Evolutionary conservation across 768 basidiomycete genomes (phyloP), one percentile per base, ranked within the genome.

Genomic region (Lyophyllum semitale): DNA sequence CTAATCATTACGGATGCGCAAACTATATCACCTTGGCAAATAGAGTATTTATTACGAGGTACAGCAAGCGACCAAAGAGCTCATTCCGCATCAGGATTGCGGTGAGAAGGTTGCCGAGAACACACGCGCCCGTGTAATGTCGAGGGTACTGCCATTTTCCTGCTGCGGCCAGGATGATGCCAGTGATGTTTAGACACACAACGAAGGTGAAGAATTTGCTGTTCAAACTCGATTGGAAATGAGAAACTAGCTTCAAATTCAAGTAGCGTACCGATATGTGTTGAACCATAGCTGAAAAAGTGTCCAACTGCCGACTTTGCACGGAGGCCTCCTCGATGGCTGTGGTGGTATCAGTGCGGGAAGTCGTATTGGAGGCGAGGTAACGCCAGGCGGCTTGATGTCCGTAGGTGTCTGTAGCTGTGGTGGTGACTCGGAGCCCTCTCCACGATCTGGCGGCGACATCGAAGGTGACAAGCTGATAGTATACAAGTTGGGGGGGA

Each of bases 1-100:
- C n/a, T n/a, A n/a, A n/a, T n/a, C n/a, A n/a, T n/a, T n/a, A n/a
- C n/a, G n/a, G n/a, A n/a, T n/a, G n/a, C n/a, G n/a, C n/a, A n/a
- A n/a, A n/a, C n/a, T n/a, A n/a, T n/a, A n/a, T n/a, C n/a, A n/a
- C n/a, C n/a, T 91, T 92, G 17, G 88, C 87, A 58, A 93, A 91
- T 27, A 80, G 69, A 0, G 83, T 88, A 66, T 90, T 93, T 58
- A 89, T 82, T 20, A 85, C 62, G 43, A 85, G 69, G 66, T 92
- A 93, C 13, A 93, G 64, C 30, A 84, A 68, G n/a, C 91, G 86
- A 9, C 89, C 88, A 59, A 93, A 93, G 1, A 91, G 74, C 60
- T 93, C 91, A 62, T 93, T 93, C 20, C 91, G 80, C 77, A 90
- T 83, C 20, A 93, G 77, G 53, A 93, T 84, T 5, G 89, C 83